These are phyloP conservation scores for Metschnikowia kofuensis DNA, from an alignment of 805 yeast species.

Conservation along the genomic window DNA sequence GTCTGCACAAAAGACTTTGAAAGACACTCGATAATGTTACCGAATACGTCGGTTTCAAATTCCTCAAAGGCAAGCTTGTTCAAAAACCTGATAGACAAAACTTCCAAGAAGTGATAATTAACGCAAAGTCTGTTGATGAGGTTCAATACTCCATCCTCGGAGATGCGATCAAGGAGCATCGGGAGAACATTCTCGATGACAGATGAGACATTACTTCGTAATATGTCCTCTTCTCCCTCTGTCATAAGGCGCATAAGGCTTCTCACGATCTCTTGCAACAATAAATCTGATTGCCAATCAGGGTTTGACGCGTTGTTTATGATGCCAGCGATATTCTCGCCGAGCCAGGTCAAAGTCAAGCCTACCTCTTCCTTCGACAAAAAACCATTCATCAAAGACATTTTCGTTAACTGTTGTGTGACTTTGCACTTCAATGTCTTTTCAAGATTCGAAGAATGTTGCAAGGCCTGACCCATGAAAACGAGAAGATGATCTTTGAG, in stretches of 20 bases:
- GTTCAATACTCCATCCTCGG: conserved; percentile 26
- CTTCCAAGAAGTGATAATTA: conserved; percentile 43
- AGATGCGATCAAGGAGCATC: conserved; percentile 26
- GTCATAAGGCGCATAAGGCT: conserved; percentile 52
- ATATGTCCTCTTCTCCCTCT: conserved; percentile 9
- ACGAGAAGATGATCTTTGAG: conserved; percentile 68
- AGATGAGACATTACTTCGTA: conserved; percentile 26
- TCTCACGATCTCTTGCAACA: conserved; percentile 51
- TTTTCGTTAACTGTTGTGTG: conserved; percentile 57
- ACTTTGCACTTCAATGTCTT: conserved; percentile 67
- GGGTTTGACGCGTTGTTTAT: conserved; percentile 33
- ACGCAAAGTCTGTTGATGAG: conserved; percentile 33
- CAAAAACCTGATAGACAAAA: conserved; percentile 41
- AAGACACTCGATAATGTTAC: conserved; percentile 18
- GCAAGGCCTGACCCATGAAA: conserved; percentile 64
- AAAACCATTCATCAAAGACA: conserved; percentile 49
- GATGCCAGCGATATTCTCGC: conserved; percentile 46
- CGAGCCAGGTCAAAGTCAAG: conserved; percentile 61
- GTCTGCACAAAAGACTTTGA: conserved; percentile 25
- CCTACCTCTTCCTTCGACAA: conserved; percentile 55
- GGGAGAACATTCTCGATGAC: conserved; percentile 41
- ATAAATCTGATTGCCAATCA: conserved; percentile 41
- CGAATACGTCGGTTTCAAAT: conserved; percentile 7
- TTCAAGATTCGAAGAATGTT: conserved; percentile 65
- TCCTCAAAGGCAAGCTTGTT: conserved; percentile 32